phyloP scores from a whole-genome alignment of 2,329 filamentous ascomycete species.

The Diaporthe capsici region DNA sequence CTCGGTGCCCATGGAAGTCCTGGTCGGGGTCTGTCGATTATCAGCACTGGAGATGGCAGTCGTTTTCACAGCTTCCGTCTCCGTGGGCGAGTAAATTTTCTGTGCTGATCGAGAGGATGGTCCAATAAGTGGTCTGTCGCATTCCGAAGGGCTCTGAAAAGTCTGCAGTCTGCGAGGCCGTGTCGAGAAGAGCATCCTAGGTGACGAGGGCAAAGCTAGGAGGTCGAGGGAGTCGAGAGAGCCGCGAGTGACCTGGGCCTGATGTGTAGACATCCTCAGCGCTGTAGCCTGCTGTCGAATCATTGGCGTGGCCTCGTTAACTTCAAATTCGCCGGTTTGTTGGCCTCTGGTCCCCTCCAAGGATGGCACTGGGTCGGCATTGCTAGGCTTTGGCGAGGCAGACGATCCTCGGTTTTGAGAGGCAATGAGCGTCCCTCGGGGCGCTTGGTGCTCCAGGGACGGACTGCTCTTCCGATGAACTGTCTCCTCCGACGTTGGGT shows the following conservation, averaged over 20 bases:
- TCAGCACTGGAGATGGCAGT: neutral
- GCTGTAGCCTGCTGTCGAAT: neutral
- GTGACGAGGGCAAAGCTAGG: constrained; percentile 17
- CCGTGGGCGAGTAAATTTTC: neutral
- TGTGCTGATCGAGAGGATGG: neutral
- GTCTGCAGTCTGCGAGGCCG: constrained; percentile 21
- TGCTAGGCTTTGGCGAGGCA: constrained; percentile 15
- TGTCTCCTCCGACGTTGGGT: constrained; percentile 40
- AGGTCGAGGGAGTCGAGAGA: constrained; percentile 8
- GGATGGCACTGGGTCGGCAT: constrained; percentile 13
- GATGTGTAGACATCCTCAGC: neutral
- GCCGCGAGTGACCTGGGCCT: constrained; percentile 12
- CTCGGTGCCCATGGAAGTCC: neutral
- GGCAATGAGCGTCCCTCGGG: constrained; percentile 5
- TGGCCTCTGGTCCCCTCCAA: neutral
- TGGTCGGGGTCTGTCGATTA: neutral
- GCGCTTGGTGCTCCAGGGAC: constrained; percentile 9
- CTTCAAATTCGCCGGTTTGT: neutral
- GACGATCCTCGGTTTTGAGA: constrained; percentile 32
- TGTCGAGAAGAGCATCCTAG: constrained; percentile 19
- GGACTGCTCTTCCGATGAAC: constrained; percentile 38
- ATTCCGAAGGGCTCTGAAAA: constrained; percentile 7
- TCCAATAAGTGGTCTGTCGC: neutral
- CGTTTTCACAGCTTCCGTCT: neutral
- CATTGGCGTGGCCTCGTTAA: neutral